Base-by-base conservation (phyloP, 176 grass and related monocot genomes). In the Luzula sylvatica region DNA sequence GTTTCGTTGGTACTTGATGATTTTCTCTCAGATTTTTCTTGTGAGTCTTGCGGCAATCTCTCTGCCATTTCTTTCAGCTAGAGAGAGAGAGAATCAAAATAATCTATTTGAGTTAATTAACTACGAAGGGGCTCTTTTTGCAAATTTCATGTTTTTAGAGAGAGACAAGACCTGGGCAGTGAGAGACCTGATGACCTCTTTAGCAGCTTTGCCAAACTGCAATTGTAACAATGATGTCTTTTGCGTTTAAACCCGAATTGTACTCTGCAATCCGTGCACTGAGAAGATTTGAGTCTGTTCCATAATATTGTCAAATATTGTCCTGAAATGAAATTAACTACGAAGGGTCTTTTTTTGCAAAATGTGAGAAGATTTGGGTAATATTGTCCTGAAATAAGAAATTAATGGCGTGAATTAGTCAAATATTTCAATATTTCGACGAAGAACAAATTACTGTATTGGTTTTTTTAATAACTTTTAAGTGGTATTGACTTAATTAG, bases 391-490 rank as follows among this genome's bases (percentile, higher is more conserved):
- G 30, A 35, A 35, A 35, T n/a, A n/a, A n/a, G n/a, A n/a, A n/a
- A n/a, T n/a, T n/a, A n/a, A n/a, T n/a, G n/a, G n/a, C n/a, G n/a
- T n/a, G n/a, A n/a, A n/a, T n/a, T n/a, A n/a, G n/a, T n/a, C 61
- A 3, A 84, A 98, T 71, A 90, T 98, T 20, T 90, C 81, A 20
- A 84, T 98, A 68, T 85, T 98, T 61, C 92, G 85, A 77, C 92
- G 85, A 63, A 98, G 90, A 7, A 85, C 78, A 58, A 98, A 98
- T 66, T 98, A 98, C 92, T 85, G 61, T 82, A 98, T 85, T 98
- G 56, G 35, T 8, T 18, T 40, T 61, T 2, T 53, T 63, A n/a
- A 54, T 2, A 42, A 75, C 18, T 53, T 70, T 29, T 56, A 41
- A 35, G 9, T 7, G 51, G 15, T 32, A 53, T 12, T 25, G 56